Conservation (phyloP, 1,139 yeast genomes). For the Wickerhamomyces sp. region DNA sequence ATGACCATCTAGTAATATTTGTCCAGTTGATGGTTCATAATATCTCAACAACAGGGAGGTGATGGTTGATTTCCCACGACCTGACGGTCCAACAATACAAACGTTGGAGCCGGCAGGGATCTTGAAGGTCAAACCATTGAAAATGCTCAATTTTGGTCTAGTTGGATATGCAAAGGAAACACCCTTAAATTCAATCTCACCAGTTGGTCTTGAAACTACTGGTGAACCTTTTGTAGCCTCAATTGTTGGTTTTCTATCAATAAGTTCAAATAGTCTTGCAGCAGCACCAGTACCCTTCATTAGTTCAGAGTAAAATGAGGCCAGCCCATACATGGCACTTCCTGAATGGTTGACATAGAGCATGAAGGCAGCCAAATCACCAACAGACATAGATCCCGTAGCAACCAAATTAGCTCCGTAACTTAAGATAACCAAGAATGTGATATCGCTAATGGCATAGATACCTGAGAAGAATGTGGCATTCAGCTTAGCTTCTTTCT, state of each 20-base stretch:
- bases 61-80: conserved; percentile 91
- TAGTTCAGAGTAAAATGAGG: conserved; percentile 84
- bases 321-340: conserved; percentile 80
- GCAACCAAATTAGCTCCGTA: conserved; percentile 79
- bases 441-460: conserved; percentile 75
- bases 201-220: conserved; percentile 34
- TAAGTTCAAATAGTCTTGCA: conserved; percentile 80
- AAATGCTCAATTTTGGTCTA: conserved; percentile 68
- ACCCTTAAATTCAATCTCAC: conserved; percentile 56
- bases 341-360: conserved; percentile 94
- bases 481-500: conserved; percentile 72
- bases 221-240: conserved; percentile 56
- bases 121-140: conserved; percentile 56
- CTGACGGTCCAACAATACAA: conserved; percentile 94
- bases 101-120: conserved; percentile 83
- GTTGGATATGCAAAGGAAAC: conserved; percentile 83
- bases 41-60: conserved; percentile 74
- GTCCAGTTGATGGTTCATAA: conserved; percentile 72
- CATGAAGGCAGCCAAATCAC: conserved; percentile 89
- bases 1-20: conserved; percentile 62
- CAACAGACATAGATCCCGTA: conserved; percentile 67
- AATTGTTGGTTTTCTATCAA: conserved; percentile 70
- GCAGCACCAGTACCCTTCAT: conserved; percentile 99
- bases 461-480: conserved; percentile 76
- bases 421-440: conserved; percentile 69